Evolutionary conservation across 2,329 filamentous ascomycete genomes (phyloP), one percentile per base, ranked within the genome.

Genomic region (Colletotrichum aenigma): DNA sequence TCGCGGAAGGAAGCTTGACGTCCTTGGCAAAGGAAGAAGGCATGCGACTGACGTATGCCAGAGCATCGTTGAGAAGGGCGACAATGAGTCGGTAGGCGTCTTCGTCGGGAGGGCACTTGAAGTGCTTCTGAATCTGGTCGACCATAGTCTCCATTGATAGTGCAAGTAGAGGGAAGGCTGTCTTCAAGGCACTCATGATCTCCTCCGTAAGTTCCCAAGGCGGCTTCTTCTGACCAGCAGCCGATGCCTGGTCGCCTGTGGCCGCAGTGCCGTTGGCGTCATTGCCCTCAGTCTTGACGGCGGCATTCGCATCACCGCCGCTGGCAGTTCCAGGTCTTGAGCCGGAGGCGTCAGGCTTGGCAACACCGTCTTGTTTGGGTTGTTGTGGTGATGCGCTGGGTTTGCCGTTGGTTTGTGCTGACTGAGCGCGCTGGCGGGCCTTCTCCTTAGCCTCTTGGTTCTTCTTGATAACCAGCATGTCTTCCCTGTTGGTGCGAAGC

Each of bases 61-160:
- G 87, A 0, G 95, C 97, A 84, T 99, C 97, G 83, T 99, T 99
- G 26, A 99, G 91, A 13, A 99, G 88, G 4, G 97, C 97, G n/a
- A 98, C 96, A 78, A 99, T 99, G 18, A 99, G 89, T 66, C 97
- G 92, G 85, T 98, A 98, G 3, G 97, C 97, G 86, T 99, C 97
- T 84, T 99, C 97, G 81, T 99, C 97, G 0, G 96, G 96, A 16
- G 96, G 96, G 81, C 97, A 98, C 86, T 99, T 99, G 91, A 99
- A 99, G 85, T 98, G 94, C 88, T 98, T 98, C 84, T 97, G 94
- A 75, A 99, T 98, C 85, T 98, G 96, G 82, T 99, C 97, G 34
- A 98, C 96, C 96, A 98, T 99, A 0, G 96, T 98, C 87, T 99
- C 97, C 97, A 99, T 98, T 0, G 96, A 98, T 58, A 98, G 88